Base-by-base conservation (phyloP, 805 yeast species). In the Pichia ethanolica region DNA sequence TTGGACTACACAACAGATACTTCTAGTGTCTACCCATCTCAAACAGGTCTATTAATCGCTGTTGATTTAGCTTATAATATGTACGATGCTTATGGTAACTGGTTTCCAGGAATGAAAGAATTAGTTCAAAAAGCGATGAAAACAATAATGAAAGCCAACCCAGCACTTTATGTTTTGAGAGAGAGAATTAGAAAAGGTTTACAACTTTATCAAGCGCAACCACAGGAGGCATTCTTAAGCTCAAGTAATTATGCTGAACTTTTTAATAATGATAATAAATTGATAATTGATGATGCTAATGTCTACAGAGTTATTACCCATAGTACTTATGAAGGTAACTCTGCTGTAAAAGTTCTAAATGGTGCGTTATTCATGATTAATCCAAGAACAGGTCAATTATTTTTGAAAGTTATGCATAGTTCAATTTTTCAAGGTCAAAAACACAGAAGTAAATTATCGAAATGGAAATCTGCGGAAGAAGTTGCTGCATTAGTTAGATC, bases 381-480 rank as follows among this genome's bases (percentile, higher is more conserved):
- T 61, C 97, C 99, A 1, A 81, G 82, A 56, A 79, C 90, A 1
- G 99, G 99, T 35, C 97, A 90, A 62, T 67, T 93, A 45, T 89
- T 86, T 62, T 72, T 93, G 66, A 89, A 88, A 62, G 79, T 93
- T 48, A 88, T 93, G 51, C 98, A 91, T 60, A 88, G 95, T 0
- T 86, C 95, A 6, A 96, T 89, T 2, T 93, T 97, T 95, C 84
- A 96, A 4, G 99, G 99, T 20, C 98, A 93, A 65, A 90, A 89
- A 60, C 83, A 97, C 59, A 74, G 91, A 52, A 84, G 93, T 32
- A 97, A 93, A 62, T 70, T 93, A 55, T 90, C 98, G 1, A 93
- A 93, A 63, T 93, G 99, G 99, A 93, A 91, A 64, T 83, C 98
- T 1, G 98, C 99, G 0, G 99, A 93, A 67, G 98, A 91, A 66